Evolutionary conservation across 768 basidiomycete genomes (phyloP), one percentile per base, ranked within the genome.

Genomic region (Ephemerocybe angulata): DNA sequence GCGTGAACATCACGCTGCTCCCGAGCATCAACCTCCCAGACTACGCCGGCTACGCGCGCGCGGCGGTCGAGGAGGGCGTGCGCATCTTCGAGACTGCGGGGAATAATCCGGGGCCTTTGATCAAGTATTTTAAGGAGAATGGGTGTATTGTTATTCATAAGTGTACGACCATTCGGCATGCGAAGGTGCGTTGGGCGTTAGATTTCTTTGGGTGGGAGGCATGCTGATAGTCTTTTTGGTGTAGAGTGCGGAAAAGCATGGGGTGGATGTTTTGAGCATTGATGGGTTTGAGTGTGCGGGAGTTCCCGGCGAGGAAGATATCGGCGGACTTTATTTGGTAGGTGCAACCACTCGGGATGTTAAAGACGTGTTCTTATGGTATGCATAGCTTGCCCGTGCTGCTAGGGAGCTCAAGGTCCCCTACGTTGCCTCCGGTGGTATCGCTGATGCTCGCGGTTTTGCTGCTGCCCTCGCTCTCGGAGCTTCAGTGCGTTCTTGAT

Each of bases 221-320:
- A 25, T 22, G 29, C 24, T 15, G 10, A n/a, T 12, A 37, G 29
- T 10, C 38, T 25, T 24, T 51, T 31, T 2, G 17, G 52, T 38
- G 29, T 40, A 76, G 75, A 75, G 70, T 57, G 87, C 93, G 2
- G 86, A 84, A 53, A 80, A 80, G 47, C 76, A 85, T 65, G 91
- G 92, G 2, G 91, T 91, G n/a, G 93, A 95, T 70, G 73, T 91
- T 27, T 62, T 95, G 25, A 92, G 90, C 59, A 93, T 95, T 27
- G 93, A 95, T 55, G 92, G 93, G 0, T 90, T 95, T 57, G 93
- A 95, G 77, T 95, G 92, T 90, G 94, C 93, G 28, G 94, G 94
- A 24, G 92, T 94, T 69, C 93, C 93, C 17, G 95, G 95, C 57
- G 95, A 97, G 65, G 90, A 96, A 40, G 95, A 97, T 65, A 88